Base-by-base conservation (phyloP, 2,329 filamentous ascomycete species). In the Trichothecium roseum region DNA sequence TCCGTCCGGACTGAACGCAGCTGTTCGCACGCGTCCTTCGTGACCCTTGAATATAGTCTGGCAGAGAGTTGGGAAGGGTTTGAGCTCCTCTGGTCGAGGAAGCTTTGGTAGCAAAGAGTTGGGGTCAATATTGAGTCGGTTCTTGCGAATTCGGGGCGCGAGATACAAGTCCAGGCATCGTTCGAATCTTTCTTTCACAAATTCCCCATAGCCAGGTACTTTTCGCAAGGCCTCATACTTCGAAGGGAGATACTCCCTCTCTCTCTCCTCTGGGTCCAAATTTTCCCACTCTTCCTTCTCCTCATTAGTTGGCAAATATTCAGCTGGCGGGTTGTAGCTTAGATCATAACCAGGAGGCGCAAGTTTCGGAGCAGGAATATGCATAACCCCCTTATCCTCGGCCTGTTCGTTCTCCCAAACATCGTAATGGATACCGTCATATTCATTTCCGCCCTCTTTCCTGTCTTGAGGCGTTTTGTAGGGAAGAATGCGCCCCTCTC, bases 171-270 rank as follows among this genome's bases (percentile, higher is more conserved):
- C 93, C 46, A 98, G 66, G 56, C 87, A 96, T 45, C 93, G 74
- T 58, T 98, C 88, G 49, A 98, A 98, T 46, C 88, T 81, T 60
- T 98, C 91, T 59, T 95, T 94, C 55, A 98, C 78, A 46, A 95
- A 86, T 37, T 72, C 74, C 34, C 82, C 84, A 54, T 94, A 98
- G 13, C 83, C 93, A 34, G 93, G 91, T 6, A 96, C 91, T 54
- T 86, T 87, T 42, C 91, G 81, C 37, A 98, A 66, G 3, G 91
- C 80, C 46, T 83, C 79, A 55, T 86, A 85, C 52, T 86, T 79
- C 40, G 77, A 77, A 2, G 93, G 85, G 24, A 98, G 62, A 50
- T 86, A 98, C 33, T 94, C 84, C 53, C 81, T 87, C 48, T 94
- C 85, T 37, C 88, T 72, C 43, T 98, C 91, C 55, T 96, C 91